A percentile compares a stretch with the other conserved stretches of the same genome.
These are phyloP conservation scores for Ogataea corticis DNA, from an alignment of 805 yeast species.

Conservation along the genomic window DNA sequence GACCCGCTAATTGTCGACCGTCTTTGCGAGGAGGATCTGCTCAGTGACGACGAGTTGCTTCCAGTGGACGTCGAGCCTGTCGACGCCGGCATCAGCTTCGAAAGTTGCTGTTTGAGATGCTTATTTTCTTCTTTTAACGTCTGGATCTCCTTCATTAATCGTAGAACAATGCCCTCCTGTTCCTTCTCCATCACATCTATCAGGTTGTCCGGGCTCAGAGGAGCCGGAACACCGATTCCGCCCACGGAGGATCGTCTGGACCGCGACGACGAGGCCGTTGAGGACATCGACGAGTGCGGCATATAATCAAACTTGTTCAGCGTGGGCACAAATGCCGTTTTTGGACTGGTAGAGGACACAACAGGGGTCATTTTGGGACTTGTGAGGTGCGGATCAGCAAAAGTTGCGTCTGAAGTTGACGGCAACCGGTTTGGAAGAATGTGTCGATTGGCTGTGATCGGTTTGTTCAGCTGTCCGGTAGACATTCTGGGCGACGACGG, in stretches of 20 bases:
- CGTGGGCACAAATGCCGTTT: slow-evolving; percentile 10
- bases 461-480: slow-evolving; percentile 16
- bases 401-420: slow-evolving; percentile 20
- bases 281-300: slow-evolving; percentile 25
- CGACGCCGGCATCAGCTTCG: slow-evolving; percentile 19
- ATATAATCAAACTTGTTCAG: slow-evolving; percentile 16
- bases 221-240: slow-evolving; percentile 7
- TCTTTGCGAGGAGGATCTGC: slow-evolving; percentile 27
- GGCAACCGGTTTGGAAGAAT: slow-evolving; percentile 27
- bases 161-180: slow-evolving; percentile 72
- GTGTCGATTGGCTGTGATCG: slow-evolving; percentile 23
- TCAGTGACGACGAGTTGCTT: slow-evolving; percentile 21
- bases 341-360: slow-evolving; percentile 13
- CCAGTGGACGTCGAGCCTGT: slow-evolving; percentile 20
- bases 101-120: slow-evolving; percentile 35
- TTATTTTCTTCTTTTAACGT: slow-evolving; percentile 54
- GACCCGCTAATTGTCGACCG: slow-evolving; percentile 27
- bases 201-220: slow-evolving; percentile 45
- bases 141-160: slow-evolving; percentile 62
- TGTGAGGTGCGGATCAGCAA: slow-evolving; percentile 12
- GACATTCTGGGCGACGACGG: slow-evolving; percentile 19
- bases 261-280: slow-evolving; percentile 21
- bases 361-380: slow-evolving; percentile 19
- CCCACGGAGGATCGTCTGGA: slow-evolving; percentile 22
- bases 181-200: slow-evolving; percentile 68